Conservation (phyloP, 768 basidiomycete genomes). For the Rhizopogon vinicolor region DNA sequence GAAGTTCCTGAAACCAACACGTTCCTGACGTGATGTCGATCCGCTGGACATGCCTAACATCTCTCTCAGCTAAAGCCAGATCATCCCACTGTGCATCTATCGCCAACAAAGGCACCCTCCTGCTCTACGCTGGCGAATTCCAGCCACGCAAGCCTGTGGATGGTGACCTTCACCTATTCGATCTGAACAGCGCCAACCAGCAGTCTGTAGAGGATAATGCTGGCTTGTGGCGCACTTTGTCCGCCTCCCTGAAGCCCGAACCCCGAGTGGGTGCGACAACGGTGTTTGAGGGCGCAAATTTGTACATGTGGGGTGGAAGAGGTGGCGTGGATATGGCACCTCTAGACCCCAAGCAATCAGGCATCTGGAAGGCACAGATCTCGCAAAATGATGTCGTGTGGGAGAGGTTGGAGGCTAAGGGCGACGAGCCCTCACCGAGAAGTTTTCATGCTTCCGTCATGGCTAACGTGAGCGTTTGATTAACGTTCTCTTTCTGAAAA, state of each 20-base stretch:
- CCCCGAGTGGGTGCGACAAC: slow-evolving; percentile 21
- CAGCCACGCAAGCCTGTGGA: slow-evolving; percentile 39
- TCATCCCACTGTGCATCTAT: slow-evolving; percentile 39
- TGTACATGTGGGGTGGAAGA: slow-evolving; percentile 45
- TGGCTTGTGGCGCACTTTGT: slow-evolving; percentile 18
- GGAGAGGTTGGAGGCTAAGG: slow-evolving; percentile 22
- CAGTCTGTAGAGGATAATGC: slow-evolving; percentile 2
- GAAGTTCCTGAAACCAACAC: not conserved
- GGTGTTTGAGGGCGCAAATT: slow-evolving; percentile 12
- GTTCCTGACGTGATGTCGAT: slow-evolving; percentile 10
- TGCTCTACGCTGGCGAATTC: slow-evolving; percentile 41
- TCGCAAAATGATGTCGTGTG: slow-evolving; percentile 15
- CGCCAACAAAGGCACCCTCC: slow-evolving; percentile 19
- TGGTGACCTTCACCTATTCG: slow-evolving; percentile 21
- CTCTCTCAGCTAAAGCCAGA: slow-evolving; percentile 22
- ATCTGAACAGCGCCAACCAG: slow-evolving; percentile 9
- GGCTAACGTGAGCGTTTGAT: slow-evolving; percentile 15
- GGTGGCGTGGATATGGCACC: slow-evolving; percentile 36
- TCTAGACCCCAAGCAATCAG: slow-evolving; percentile 22
- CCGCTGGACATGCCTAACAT: slow-evolving; percentile 24
- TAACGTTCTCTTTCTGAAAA: not conserved
- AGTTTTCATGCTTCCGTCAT: slow-evolving; percentile 33
- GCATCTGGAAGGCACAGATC: slow-evolving; percentile 24
- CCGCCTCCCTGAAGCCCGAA: slow-evolving; percentile 11
- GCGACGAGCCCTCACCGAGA: slow-evolving; percentile 28